Conservation (phyloP, 257 asterid genomes). For the Primulina huaijiensis region DNA sequence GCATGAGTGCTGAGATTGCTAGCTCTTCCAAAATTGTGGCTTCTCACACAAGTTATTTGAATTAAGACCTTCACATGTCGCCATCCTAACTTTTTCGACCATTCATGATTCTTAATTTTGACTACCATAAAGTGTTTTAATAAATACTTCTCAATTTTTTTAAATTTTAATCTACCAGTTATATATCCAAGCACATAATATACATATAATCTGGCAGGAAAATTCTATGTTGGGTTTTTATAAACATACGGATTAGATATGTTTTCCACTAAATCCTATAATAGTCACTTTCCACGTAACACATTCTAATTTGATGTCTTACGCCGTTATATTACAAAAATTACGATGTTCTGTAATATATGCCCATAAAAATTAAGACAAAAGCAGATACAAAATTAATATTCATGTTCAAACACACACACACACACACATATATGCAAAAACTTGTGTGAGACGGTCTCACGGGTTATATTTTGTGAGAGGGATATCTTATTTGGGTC, state of each 20-base stretch:
- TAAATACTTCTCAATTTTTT: neutral
- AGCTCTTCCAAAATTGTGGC: too few relatives aligned
- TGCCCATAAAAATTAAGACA: neutral
- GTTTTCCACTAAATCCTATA: constrained; percentile 24
- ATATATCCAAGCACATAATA: neutral
- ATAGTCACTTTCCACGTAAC: neutral
- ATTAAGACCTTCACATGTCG: neutral
- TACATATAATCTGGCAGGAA: neutral
- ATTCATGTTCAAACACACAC: too few relatives aligned
- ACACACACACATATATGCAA: too few relatives aligned
- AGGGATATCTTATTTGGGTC: too few relatives aligned
- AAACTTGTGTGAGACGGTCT: too few relatives aligned
- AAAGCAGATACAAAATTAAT: too few relatives aligned
- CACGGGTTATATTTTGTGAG: too few relatives aligned
- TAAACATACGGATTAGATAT: constrained; percentile 20
- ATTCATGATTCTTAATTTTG: constrained; percentile 26
- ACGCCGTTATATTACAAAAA: too few relatives aligned
- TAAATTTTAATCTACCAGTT: neutral
- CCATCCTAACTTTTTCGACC: constrained; percentile 19
- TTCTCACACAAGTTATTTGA: too few relatives aligned
- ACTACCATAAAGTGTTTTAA: constrained; percentile 14
- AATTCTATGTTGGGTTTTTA: constrained; percentile 12
- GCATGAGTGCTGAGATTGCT: too few relatives aligned
- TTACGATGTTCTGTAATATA: neutral
- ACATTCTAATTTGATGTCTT: neutral